Base-by-base conservation (phyloP, 2,329 filamentous ascomycete genomes). In the Alternaria infectoria region DNA sequence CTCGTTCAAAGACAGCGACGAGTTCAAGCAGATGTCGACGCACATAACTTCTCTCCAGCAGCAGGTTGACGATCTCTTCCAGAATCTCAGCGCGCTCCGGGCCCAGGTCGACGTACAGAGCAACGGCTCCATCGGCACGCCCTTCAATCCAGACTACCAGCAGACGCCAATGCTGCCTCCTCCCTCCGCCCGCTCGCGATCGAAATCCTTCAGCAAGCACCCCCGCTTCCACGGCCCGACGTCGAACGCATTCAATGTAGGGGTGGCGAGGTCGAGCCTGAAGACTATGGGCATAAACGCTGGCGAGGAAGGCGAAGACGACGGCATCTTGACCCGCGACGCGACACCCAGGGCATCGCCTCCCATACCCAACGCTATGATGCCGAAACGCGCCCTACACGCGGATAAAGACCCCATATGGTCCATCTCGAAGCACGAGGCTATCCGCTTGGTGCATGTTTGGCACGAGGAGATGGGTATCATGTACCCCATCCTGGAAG, bases 391-490 rank as follows among this genome's bases (percentile, higher is more conserved):
- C 3, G 36, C 64, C 3, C 67, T 82, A 23, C 84, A 85, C 74
- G 81, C 75, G 3, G 81, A 82, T 65, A 85, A 90, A 72, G 95
- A 97, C 75, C 93, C 93, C 0, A 86, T 98, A 26, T 94, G 93
- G 88, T 85, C 89, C 8, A 87, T 96, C 52, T 87, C 87, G 57
- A 90, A 90, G 72, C 89, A 93, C 36, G 93, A 97, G 74, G 92
- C 96, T 72, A 79, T 95, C 19, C 88, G 93, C 2, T 81, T 97
- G 13, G 93, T 92, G 68, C 86, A 88, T 13, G 83, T 96, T 0
- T 95, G 96, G 74, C 92, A 97, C 69, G 93, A 97, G 72, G 94
- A 97, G 77, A 90, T 96, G 72, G 93, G 93, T 46, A 87, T 95
- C 72, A 96, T 97, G 93, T 97, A 97, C 77, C 95, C 95, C 0